Evolutionary conservation across 202 grass and related monocot species (phyloP), one percentile per base, ranked within the genome.

Genomic region (Saccharum hybrid): DNA sequence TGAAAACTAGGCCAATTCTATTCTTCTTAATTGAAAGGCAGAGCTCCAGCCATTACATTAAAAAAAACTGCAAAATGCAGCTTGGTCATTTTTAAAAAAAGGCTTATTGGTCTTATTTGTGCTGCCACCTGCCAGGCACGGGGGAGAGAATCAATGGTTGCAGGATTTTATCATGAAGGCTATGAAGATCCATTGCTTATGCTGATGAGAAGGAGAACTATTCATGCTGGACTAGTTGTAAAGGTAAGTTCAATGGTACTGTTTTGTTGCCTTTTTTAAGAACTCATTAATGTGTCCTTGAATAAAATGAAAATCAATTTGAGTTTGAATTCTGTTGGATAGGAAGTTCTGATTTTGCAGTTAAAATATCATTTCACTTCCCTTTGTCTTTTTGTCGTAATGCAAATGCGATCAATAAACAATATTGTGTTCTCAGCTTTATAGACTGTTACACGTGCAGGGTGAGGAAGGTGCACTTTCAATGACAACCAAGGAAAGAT

Each of bases 401-500:
- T 51, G 52, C 10, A 56, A 75, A 64, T 57, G 1, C 13, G 22
- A 40, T 69, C 3, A 7, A 61, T 68, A 52, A 72, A 79, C 51
- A 68, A 0, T 61, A 2, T 31, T 63, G 1, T 5, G 45, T 19
- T 83, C 54, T 76, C 42, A 77, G 63, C 21, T 78, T 59, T 73
- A 15, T 66, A 37, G 36, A 22, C 30, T 76, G 81, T 30, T 81
- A 3, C 30, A 22, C 57, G 41, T 76, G 31, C 86, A 96, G 96
- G 96, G 96, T 48, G 96, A 98, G 81, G 93, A 98, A 83, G 96
- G 96, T 66, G 96, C 96, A 21, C 91, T 98, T 79, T 98, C 96
- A 51, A 86, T 98, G 93, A 96, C 93, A 76, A 98, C 91, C 65
- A 98, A 90, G 74, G 89, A 74, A 83, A 94, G 75, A 93, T 90